Evolutionary conservation across 1,139 yeast genomes (phyloP), one percentile per base, ranked within the genome.

Genomic region (Groenewaldozyma sp.): DNA sequence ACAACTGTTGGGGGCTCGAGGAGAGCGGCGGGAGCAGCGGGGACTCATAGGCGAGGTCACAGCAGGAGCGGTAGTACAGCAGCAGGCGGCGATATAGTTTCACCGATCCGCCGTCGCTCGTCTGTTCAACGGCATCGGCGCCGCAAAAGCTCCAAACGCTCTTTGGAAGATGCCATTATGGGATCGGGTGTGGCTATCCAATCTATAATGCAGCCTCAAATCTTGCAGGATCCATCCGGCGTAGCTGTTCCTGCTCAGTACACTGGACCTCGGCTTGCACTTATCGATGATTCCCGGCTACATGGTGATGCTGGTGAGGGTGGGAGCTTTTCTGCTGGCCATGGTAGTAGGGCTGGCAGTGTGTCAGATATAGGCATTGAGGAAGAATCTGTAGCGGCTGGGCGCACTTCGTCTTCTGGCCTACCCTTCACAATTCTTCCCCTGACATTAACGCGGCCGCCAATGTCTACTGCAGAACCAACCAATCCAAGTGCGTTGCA

Each of bases 401-500:
- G 13, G 5, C 13, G 13, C 6, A 22, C 11, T 11, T 11, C 7
- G 26, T 11, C 7, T 7, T 22, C 26, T 7, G n/a, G n/a, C n/a
- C 31, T 27, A 17, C 31, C 31, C 11, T 6, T 17, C 2, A 31
- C 55, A n/a, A 42, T 50, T 10, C 41, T 55, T 7, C 62, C 61
- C 0, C 35, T 57, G 35, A 51, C 48, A 7, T 43, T 56, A n/a
- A 52, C 58, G 3, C 60, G 57, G 37, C 66, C 66, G 4, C 67
- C 67, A 3, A 41, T 63, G 26, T 44, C 54, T 1, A 45, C 54
- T 2, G 60, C 60, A 1, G 40, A 48, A 5, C 66, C 66, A 1
- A 49, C 59, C 10, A 59, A 62, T 43, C 62, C 62, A 3, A 52
- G 50, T 28, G 64, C 65, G 1, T 49, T 61, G 31, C 55, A 53